Evolutionary conservation across 257 asterid species (phyloP), one percentile per base, ranked within the genome.

Genomic region (Rubia yunnanensis): DNA sequence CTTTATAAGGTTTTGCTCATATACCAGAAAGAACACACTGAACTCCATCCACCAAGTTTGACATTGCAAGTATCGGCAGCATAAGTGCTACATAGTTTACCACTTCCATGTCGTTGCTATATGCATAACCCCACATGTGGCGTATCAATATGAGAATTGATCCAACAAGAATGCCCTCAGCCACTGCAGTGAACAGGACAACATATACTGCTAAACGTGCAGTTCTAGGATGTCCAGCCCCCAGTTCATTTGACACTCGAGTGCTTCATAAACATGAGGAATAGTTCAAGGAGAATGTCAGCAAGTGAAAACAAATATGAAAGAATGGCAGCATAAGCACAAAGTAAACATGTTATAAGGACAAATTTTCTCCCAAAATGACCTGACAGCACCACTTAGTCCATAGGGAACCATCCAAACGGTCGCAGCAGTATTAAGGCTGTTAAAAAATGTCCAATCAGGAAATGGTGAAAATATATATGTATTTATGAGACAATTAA

Each of bases 331-430:
- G 15, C 52, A 39, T 32, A 49, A 18, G 46, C 38, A 63, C 39
- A 15, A 28, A 58, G 7, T 13, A 20, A 4, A n/a, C 5, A 39
- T 17, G 14, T 34, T 52, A 1, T 0, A 7, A 14, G 7, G 17
- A 41, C n/a, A 27, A 1, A 30, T 13, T 2, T 22, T 11, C 5
- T 52, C 18, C 39, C 13, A 22, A 54, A 70, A 84, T 74, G 38
- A 90, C 97, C 97, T 91, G 70, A 86, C 83, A 41, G 95, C 96
- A 74, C 74, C 72, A 77, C 95, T 80, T 63, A 91, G 95, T 68
- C 97, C 97, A 67, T 76, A 86, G 1, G 96, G 84, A 78, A 91
- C 88, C 95, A 86, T 88, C 95, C 95, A 91, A 66, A 91, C 83
- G 13, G 86, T 84, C 63, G 85, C 66, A 32, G 86, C 72, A 62